Percentiles rank a stretch among this genome's conserved stretches.
These are phyloP conservation scores for Mycena polygramma DNA, from an alignment of 768 basidiomycete genomes.

Conservation along the genomic window DNA sequence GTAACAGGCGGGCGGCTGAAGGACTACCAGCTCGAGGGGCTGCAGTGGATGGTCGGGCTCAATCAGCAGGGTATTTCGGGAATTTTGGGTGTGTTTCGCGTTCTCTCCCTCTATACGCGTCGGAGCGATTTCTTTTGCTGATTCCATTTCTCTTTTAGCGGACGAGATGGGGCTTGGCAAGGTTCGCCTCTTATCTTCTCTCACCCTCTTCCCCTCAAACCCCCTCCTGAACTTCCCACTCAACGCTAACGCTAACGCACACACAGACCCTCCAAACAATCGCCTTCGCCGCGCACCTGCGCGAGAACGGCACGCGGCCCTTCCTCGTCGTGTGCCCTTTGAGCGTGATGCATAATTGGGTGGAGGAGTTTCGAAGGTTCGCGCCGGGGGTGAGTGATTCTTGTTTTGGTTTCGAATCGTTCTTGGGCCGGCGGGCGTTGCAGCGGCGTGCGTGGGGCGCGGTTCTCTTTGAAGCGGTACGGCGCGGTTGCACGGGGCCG, in stretches of 20 bases:
- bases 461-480: too few species aligned
- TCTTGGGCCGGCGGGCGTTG: too few species aligned
- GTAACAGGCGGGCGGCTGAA: constrained; percentile 90
- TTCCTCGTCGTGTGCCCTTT: constrained; percentile 94
- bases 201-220: not conserved
- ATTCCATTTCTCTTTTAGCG: constrained; percentile 56
- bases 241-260: not conserved
- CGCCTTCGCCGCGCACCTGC: constrained; percentile 91
- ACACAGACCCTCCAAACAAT: constrained; percentile 93
- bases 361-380: constrained; percentile 86
- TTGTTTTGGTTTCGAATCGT: not conserved
- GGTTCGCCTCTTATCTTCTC: constrained; percentile 49
- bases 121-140: not conserved
- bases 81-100: constrained; percentile 70
- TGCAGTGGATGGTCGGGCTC: constrained; percentile 94
- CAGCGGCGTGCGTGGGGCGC: too few species aligned
- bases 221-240: too few species aligned
- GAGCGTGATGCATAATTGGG: constrained; percentile 94
- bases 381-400: constrained; percentile 73
- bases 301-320: constrained; percentile 75
- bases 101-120: constrained; percentile 1
- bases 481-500: too few species aligned
- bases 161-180: constrained; percentile 97
- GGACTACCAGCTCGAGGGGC: constrained; percentile 92
- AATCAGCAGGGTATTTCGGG: constrained; percentile 89